phyloP scores from a whole-genome alignment of 495 filamentous ascomycete species.

The Podospora anserina region DNA sequence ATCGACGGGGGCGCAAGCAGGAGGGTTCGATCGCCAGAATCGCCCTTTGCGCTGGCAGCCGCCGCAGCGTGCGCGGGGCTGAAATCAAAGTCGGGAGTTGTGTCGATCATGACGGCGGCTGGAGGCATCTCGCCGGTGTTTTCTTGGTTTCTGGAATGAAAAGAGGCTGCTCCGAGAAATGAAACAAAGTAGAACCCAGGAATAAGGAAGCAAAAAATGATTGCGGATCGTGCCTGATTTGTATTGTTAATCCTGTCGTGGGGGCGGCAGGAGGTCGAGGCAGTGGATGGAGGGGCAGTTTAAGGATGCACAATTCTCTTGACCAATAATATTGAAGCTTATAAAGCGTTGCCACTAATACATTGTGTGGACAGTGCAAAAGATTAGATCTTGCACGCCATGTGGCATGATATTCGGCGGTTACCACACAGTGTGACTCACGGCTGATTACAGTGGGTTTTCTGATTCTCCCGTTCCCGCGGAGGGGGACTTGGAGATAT shows the following conservation, averaged over 20 bases:
- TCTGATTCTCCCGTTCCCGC: constrained; percentile 1
- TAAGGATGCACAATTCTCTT: not conserved
- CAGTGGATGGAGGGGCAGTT: not conserved
- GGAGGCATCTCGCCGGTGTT: constrained; percentile 25
- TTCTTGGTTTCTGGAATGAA: not conserved
- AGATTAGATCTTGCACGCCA: not conserved
- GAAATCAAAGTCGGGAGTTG: constrained; percentile 31
- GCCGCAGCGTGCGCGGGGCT: constrained; percentile 12
- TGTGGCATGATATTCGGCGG: not conserved
- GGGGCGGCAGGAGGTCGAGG: not conserved
- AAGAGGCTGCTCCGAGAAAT: not conserved
- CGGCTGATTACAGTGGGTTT: not conserved
- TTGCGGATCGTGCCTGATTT: not conserved
- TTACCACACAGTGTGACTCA: not conserved
- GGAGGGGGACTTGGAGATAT: not conserved
- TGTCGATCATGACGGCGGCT: constrained; percentile 23
- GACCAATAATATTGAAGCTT: not conserved
- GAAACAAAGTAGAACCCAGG: not conserved
- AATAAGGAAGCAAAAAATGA: not conserved
- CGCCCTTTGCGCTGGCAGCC: not conserved
- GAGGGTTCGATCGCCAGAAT: constrained; percentile 41
- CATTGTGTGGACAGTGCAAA: not conserved
- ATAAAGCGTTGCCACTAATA: not conserved
- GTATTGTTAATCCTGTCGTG: not conserved
- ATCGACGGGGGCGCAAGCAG: constrained; percentile 55